Percentiles rank a stretch among this genome's conserved stretches.
These are phyloP conservation scores for Biscogniauxia sp. DNA, from an alignment of 2,329 filamentous ascomycete genomes.

Conservation along the genomic window DNA sequence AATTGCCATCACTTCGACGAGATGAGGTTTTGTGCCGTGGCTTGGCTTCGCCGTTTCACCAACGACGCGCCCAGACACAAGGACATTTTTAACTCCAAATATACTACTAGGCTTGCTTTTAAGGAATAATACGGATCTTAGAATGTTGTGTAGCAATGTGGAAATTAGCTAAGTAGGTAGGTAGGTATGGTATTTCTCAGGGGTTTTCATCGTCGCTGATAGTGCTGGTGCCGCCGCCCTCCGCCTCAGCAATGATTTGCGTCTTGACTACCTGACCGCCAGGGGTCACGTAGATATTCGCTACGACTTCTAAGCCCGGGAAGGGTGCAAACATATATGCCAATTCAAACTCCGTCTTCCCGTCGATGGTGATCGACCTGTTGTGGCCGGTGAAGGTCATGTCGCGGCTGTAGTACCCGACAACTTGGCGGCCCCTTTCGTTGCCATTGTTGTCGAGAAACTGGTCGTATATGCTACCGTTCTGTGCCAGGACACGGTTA, in stretches of 20 bases:
- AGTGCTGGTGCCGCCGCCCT: slow-evolving; percentile 51
- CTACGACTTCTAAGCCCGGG: slow-evolving; percentile 42
- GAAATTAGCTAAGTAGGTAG: background rate
- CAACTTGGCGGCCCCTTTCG: slow-evolving; percentile 40
- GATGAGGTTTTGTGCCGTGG: too few species aligned
- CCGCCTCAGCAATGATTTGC: slow-evolving; percentile 49
- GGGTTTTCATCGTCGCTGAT: slow-evolving; percentile 40
- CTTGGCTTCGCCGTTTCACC: too few species aligned
- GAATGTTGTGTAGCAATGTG: background rate
- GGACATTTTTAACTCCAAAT: too few species aligned
- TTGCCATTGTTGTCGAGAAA: slow-evolving; percentile 52
- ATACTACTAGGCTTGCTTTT: too few species aligned
- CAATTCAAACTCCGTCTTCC: slow-evolving; percentile 45
- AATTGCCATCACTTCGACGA: too few species aligned
- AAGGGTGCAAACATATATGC: slow-evolving; percentile 55
- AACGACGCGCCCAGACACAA: too few species aligned
- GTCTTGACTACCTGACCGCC: slow-evolving; percentile 48
- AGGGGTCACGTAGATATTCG: slow-evolving; percentile 47
- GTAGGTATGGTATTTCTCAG: background rate
- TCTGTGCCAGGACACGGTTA: slow-evolving; percentile 55
- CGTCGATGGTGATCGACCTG: slow-evolving; percentile 43
- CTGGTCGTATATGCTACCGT: slow-evolving; percentile 53
- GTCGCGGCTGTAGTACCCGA: slow-evolving; percentile 48
- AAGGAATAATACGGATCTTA: too few species aligned
- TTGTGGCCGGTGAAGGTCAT: slow-evolving; percentile 57